Conservation (phyloP, 2,329 filamentous ascomycete species). For the Verticillium nubilum region DNA sequence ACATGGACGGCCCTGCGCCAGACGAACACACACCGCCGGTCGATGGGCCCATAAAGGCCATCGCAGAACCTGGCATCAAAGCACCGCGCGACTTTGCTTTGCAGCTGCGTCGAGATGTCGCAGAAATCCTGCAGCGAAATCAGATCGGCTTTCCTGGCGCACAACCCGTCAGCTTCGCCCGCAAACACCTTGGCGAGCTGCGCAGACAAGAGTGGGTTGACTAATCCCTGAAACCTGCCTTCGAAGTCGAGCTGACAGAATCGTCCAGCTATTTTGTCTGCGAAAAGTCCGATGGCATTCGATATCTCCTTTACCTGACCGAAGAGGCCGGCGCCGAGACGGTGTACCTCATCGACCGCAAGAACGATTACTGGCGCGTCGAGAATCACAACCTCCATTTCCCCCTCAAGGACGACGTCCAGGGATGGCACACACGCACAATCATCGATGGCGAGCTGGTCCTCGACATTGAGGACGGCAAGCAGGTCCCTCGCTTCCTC, state of each 20-base stretch:
- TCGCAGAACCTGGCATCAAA: constrained; percentile 60
- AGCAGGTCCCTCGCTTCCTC: constrained; percentile 70
- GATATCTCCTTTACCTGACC: constrained; percentile 90
- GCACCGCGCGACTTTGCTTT: constrained; percentile 52
- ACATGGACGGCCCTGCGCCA: constrained; percentile 10
- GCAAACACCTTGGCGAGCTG: constrained; percentile 77
- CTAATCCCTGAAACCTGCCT: background rate
- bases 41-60: constrained; percentile 37
- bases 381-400: constrained; percentile 68
- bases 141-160: constrained; percentile 76
- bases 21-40: constrained; percentile 9
- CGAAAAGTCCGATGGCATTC: constrained; percentile 95
- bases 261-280: constrained; percentile 78
- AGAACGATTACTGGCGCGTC: constrained; percentile 94
- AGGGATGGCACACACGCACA: constrained; percentile 71
- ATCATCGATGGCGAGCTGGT: constrained; percentile 92
- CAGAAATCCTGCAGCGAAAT: constrained; percentile 64
- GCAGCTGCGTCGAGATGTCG: constrained; percentile 66
- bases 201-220: constrained; percentile 63
- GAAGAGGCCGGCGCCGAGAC: constrained; percentile 59
- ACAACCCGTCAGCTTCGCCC: constrained; percentile 88
- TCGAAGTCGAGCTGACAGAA: constrained; percentile 4
- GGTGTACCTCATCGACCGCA: constrained; percentile 93
- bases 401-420: constrained; percentile 60
- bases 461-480: constrained; percentile 68